phyloP scores from a whole-genome alignment of 805 yeast species.

The Wickerhamiella brachini region DNA sequence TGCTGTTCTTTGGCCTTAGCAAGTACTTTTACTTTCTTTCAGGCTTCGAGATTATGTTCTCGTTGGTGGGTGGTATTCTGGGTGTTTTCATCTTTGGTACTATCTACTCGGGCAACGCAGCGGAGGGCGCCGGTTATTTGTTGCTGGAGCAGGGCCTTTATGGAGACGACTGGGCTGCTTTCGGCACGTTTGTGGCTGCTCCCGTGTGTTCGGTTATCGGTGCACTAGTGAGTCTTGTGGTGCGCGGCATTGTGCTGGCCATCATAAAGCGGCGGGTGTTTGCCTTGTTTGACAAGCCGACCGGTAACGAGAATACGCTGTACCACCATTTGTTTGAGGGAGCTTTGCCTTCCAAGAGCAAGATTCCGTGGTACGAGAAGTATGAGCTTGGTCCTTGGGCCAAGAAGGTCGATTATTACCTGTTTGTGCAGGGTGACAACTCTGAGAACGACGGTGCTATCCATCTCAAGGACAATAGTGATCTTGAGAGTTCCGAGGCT shows the following conservation, averaged over 20 bases:
- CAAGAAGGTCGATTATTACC: constrained; percentile 10
- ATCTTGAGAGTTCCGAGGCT: background rate
- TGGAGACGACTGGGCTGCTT: constrained; percentile 78
- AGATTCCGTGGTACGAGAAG: constrained; percentile 16
- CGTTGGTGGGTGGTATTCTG: constrained; percentile 72
- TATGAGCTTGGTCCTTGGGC: constrained; percentile 2
- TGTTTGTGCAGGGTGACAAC: constrained; percentile 12
- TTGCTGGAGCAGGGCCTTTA: constrained; percentile 57
- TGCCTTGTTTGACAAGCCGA: constrained; percentile 16
- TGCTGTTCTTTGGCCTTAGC: constrained; percentile 65
- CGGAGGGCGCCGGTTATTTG: constrained; percentile 65
- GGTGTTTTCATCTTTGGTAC: constrained; percentile 76
- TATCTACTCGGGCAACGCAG: constrained; percentile 54
- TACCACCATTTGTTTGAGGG: constrained; percentile 4
- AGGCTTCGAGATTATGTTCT: constrained; percentile 69
- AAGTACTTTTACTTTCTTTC: constrained; percentile 52
- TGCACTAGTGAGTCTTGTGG: constrained; percentile 37
- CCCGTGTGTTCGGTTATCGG: constrained; percentile 66
- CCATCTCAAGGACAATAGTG: background rate
- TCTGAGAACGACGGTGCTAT: background rate
- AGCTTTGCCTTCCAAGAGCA: background rate
- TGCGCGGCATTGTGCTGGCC: constrained; percentile 14
- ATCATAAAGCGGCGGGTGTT: constrained; percentile 5
- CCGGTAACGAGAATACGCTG: constrained; percentile 3
- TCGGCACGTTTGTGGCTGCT: constrained; percentile 87